phyloP scores from a whole-genome alignment of 2,329 filamentous ascomycete species.

The Decorospora gaudefroyi region DNA sequence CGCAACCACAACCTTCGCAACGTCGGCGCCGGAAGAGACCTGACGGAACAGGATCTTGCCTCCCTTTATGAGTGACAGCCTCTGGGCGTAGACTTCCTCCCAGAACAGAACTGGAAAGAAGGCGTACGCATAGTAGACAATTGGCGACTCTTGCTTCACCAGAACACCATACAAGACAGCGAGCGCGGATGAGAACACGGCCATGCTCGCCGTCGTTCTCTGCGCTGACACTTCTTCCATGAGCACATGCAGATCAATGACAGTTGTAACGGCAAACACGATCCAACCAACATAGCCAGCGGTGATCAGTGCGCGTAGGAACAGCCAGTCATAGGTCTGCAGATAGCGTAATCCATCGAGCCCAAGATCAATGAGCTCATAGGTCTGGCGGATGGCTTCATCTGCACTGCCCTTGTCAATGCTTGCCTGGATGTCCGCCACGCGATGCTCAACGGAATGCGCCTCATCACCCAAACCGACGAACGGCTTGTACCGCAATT shows the following conservation, averaged over 20 bases:
- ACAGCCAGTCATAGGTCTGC: slow-evolving; percentile 98
- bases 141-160: slow-evolving; percentile 75
- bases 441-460: slow-evolving; percentile 66
- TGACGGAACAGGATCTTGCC: slow-evolving; percentile 70
- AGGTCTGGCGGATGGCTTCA: slow-evolving; percentile 77
- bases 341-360: slow-evolving; percentile 88
- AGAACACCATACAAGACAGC: slow-evolving; percentile 78
- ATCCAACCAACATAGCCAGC: slow-evolving; percentile 95
- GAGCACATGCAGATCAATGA: slow-evolving; percentile 85
- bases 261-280: slow-evolving; percentile 84
- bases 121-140: slow-evolving; percentile 87
- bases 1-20: slow-evolving; percentile 66
- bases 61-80: slow-evolving; percentile 70
- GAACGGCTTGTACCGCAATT: slow-evolving; percentile 79
- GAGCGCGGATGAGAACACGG: slow-evolving; percentile 76
- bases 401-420: slow-evolving; percentile 71
- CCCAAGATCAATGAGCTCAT: slow-evolving; percentile 73
- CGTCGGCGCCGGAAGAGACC: slow-evolving; percentile 63
- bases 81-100: slow-evolving; percentile 87
- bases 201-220: slow-evolving; percentile 62
- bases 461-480: slow-evolving; percentile 67
- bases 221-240: slow-evolving; percentile 68
- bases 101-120: slow-evolving; percentile 94
- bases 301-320: slow-evolving; percentile 85
- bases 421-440: slow-evolving; percentile 68